These are phyloP conservation scores for Calonectria pauciramosa DNA, from an alignment of 2,329 filamentous ascomycete species.

Conservation along the genomic window DNA sequence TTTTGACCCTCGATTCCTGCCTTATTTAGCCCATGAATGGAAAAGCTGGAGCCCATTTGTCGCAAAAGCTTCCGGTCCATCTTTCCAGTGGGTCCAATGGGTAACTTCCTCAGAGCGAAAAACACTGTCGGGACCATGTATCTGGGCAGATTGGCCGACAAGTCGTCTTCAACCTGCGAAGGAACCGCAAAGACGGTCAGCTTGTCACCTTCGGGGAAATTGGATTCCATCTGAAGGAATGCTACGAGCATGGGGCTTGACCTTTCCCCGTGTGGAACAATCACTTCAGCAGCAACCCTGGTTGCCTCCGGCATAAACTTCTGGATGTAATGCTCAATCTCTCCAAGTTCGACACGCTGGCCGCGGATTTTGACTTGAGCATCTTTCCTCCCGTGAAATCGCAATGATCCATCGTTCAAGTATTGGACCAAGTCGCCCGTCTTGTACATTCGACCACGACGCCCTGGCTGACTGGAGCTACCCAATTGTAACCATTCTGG, in stretches of 20 bases:
- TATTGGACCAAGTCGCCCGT: conserved; percentile 63
- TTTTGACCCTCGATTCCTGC: background rate
- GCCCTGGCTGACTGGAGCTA: background rate
- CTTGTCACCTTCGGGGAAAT: background rate
- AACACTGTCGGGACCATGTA: conserved; percentile 39
- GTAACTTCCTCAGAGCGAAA: conserved; percentile 28
- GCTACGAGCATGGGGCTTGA: background rate
- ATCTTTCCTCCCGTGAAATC: conserved; percentile 45
- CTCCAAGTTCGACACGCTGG: conserved; percentile 28
- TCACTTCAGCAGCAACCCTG: conserved; percentile 2
- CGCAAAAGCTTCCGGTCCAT: conserved; percentile 20
- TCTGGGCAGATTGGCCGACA: conserved; percentile 22
- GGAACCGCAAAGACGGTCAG: background rate
- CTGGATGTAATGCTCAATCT: conserved; percentile 20
- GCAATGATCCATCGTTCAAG: conserved; percentile 54
- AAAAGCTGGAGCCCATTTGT: conserved; percentile 43
- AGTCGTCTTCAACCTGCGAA: background rate
- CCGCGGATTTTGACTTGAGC: conserved; percentile 31
- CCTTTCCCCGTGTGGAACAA: background rate
- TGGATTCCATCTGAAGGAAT: background rate
- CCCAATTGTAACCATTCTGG: conserved; percentile 52
- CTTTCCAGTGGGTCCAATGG: conserved; percentile 34
- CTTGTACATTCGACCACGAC: conserved; percentile 52
- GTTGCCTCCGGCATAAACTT: background rate
- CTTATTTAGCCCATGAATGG: background rate